Conservation (phyloP, 208 protist genomes). For the Blastocrithidia nonstop region DNA sequence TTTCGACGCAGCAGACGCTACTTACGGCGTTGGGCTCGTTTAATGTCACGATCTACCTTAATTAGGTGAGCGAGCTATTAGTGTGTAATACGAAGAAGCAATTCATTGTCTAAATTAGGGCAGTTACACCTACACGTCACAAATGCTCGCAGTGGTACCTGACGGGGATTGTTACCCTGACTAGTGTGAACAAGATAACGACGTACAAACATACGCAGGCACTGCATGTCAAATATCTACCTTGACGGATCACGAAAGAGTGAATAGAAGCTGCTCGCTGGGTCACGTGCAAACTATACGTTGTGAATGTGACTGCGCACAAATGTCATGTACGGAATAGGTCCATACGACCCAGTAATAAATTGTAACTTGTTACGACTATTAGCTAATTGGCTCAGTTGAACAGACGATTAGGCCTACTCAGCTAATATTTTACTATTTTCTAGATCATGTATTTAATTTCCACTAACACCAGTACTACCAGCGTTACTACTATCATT, state of each 20-base stretch:
- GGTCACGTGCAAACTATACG: constrained; percentile 53
- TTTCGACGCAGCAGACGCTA: constrained; percentile 11
- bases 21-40: constrained; percentile 14
- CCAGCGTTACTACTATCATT: no score
- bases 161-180: constrained; percentile 52
- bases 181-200: constrained; percentile 66
- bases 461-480: no score
- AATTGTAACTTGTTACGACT: no score
- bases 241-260: constrained; percentile 40
- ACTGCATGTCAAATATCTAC: constrained; percentile 60
- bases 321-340: constrained; percentile 69
- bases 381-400: no score
- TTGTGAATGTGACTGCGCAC: constrained; percentile 44
- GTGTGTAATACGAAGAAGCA: constrained; percentile 25
- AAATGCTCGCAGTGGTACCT: constrained; percentile 45
- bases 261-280: constrained; percentile 27
- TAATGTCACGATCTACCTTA: constrained; percentile 44
- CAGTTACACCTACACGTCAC: constrained; percentile 37
- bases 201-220: constrained; percentile 67
- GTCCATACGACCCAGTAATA: no score
- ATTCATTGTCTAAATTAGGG: constrained; percentile 28
- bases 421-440: no score
- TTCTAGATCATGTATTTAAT: no score
- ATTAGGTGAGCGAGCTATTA: constrained; percentile 54
- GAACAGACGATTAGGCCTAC: no score